These are phyloP conservation scores for Urochloa ruziziensis DNA, from an alignment of 176 grass and related monocot genomes.

Conservation along the genomic window DNA sequence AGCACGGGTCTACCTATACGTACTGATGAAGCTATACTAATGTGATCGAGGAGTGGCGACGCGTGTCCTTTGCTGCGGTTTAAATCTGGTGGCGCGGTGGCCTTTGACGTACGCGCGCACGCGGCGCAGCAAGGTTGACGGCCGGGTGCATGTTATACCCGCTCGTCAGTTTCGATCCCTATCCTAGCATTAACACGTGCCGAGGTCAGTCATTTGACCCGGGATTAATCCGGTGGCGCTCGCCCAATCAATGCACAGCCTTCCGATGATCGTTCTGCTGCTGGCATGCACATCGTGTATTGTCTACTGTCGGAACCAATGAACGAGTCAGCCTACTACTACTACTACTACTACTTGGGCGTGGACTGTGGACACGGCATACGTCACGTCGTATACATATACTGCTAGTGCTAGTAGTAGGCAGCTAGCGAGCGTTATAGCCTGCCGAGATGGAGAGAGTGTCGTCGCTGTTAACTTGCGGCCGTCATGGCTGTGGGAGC, in stretches of 20 bases:
- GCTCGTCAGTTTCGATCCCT: not conserved
- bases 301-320: not conserved
- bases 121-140: not conserved
- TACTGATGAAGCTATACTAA: too few species aligned
- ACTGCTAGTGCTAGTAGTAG: too few species aligned
- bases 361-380: too few species aligned
- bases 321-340: not conserved
- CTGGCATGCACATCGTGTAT: too few species aligned
- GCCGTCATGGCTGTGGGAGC: not conserved
- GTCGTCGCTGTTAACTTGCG: too few species aligned
- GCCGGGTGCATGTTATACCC: not conserved
- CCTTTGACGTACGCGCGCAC: not conserved
- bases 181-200: not conserved
- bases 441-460: too few species aligned
- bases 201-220: not conserved
- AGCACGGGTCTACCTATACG: too few species aligned
- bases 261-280: not conserved
- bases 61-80: not conserved
- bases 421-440: too few species aligned
- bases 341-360: too few species aligned
- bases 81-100: not conserved
- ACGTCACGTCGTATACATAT: too few species aligned
- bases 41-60: not conserved
- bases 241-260: not conserved
- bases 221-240: not conserved